phyloP scores from a whole-genome alignment of 2,329 filamentous ascomycete species.

The Aureobasidium vineae region DNA sequence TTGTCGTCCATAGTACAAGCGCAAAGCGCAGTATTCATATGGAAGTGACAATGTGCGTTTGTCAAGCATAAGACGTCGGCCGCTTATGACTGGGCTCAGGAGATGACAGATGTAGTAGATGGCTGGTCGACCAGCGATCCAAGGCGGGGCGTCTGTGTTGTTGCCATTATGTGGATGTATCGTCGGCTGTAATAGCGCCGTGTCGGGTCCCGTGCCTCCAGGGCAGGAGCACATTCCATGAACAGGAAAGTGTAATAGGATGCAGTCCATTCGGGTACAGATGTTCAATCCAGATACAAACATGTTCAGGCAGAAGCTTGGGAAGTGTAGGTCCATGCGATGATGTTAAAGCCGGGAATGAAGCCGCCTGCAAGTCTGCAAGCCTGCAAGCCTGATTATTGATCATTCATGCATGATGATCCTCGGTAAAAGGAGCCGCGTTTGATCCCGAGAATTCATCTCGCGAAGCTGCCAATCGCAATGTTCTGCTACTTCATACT shows the following conservation, averaged over 20 bases:
- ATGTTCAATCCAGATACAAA: background rate
- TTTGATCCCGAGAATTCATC: background rate
- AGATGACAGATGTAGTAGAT: background rate
- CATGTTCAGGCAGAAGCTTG: background rate
- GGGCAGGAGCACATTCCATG: background rate
- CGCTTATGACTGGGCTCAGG: background rate
- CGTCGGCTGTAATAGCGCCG: background rate
- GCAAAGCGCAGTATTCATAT: background rate
- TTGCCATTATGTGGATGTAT: background rate
- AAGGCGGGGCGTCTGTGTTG: background rate
- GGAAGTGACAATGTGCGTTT: background rate
- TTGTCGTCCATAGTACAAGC: background rate
- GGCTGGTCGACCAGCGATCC: background rate
- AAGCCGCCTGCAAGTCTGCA: background rate
- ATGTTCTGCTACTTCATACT: background rate
- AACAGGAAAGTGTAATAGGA: background rate
- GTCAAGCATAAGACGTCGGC: background rate
- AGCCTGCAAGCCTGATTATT: constrained; percentile 5
- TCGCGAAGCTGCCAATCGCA: background rate
- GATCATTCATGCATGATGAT: constrained; percentile 11
- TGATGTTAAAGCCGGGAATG: background rate
- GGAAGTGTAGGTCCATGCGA: background rate
- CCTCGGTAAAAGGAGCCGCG: background rate
- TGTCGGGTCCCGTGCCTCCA: background rate
- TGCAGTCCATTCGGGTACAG: background rate